Evolutionary conservation across 768 basidiomycete species (phyloP), one percentile per base, ranked within the genome.

Genomic region (Auriscalpium microsporum): DNA sequence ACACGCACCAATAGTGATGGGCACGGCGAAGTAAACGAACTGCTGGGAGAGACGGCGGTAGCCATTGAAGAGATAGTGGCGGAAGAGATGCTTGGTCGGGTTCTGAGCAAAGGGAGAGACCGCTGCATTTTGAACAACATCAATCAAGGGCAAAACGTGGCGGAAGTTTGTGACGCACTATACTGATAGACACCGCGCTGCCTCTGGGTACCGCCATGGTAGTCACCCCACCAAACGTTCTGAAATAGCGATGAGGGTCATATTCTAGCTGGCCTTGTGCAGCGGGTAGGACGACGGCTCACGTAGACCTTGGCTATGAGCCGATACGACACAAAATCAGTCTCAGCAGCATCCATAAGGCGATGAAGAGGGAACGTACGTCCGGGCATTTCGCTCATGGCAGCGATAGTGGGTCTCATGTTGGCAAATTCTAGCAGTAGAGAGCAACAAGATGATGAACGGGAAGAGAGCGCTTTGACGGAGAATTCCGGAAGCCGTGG

Each of bases 201-300:
- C 52, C 45, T 56, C 67, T 82, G 83, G 56, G 75, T 28, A 28
- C 28, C 73, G 55, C 80, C 77, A 62, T 77, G 74, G 54, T 73
- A 72, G 70, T 88, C 83, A 73, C 90, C 91, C 91, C 91, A 94
- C 91, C 91, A 94, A 52, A 84, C 75, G 68, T 77, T 86, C 89
- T 93, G 67, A 17, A n/a, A 45, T 35, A 47, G 14, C 28, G 28
- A 28, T 28, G 28, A 28, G 28, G 4, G 28, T 28, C 50, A 45
- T 46, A 46, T 37, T 11, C 16, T 35, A 10, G 40, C 45, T 23
- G 53, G 50, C 42, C 37, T 42, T 45, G 13, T 14, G 45, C 16
- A 28, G 28, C 28, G 28, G 28, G 4, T 4, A 28, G 28, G 28
- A 28, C 28, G 28, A 28, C 28, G 42, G 75, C 88, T 79, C 75